Conservation (phyloP, 2,329 filamentous ascomycete species). For the Arthrobotrys megalospora region DNA sequence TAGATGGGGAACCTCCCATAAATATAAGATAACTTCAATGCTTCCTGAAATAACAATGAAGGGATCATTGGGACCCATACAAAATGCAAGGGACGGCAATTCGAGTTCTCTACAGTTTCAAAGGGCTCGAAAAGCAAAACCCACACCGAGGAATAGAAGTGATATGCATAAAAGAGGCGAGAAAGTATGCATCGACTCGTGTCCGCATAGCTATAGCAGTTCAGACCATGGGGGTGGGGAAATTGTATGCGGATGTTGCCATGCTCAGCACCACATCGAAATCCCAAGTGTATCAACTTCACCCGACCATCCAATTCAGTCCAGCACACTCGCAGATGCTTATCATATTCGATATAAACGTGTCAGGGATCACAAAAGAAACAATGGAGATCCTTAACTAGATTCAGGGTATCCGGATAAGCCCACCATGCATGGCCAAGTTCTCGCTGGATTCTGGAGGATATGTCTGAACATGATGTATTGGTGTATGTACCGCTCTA, state of each 20-base stretch:
- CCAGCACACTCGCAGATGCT: slow-evolving; percentile 5
- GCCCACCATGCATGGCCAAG: background rate
- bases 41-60: slow-evolving; percentile 43
- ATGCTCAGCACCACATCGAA: slow-evolving; percentile 17
- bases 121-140: slow-evolving; percentile 40
- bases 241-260: slow-evolving; percentile 25
- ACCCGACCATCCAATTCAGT: slow-evolving; percentile 48
- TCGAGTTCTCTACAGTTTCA: slow-evolving; percentile 48
- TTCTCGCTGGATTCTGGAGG: background rate
- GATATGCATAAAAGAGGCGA: slow-evolving; percentile 42
- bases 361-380: slow-evolving; percentile 2
- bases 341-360: slow-evolving; percentile 34
- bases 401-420: background rate
- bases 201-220: slow-evolving; percentile 3
- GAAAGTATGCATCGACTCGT: slow-evolving; percentile 28
- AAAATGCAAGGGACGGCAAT: slow-evolving; percentile 41
- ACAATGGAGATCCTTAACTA: background rate
- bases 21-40: slow-evolving; percentile 35
- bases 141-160: background rate
- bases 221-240: slow-evolving; percentile 15
- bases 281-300: slow-evolving; percentile 22
- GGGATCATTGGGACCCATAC: slow-evolving; percentile 2
- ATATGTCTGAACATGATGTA: background rate
- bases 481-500: slow-evolving; percentile 5
- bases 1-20: slow-evolving; percentile 30